Evolutionary conservation across 371 early-diverging fungal genomes (phyloP), one percentile per base, ranked within the genome.

Genomic region (Mortierella sp.): DNA sequence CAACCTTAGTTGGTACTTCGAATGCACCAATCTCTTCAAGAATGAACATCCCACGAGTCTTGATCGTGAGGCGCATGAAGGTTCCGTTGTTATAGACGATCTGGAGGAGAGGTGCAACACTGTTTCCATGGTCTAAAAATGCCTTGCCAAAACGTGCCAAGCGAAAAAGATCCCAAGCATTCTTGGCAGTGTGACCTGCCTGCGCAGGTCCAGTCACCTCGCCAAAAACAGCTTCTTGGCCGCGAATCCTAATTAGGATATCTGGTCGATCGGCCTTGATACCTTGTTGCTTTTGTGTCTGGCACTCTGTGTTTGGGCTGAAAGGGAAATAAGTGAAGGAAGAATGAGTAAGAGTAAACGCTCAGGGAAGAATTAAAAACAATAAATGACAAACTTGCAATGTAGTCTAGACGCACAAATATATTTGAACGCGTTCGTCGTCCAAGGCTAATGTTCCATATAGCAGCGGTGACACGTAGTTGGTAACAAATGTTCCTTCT

Each of bases 201-300:
- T 75, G 48, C 35, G 68, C 27, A 7, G n/a, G 51, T 5, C 75
- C 75, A 43, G 68, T 75, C 6, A 68, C 68, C 14, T 75, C 70
- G 18, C 68, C 68, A 43, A 68, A 75, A 43, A 70, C 4, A 41
- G 38, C 55, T 43, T 70, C 76, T 5, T 70, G 71, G 4, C 56
- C 71, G 8, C 71, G 70, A n/a, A 41, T n/a, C 76, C 29, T 71
- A 27, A 70, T 27, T 18, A 70, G 21, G 55, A 70, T 32, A 55
- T 76, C 76, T 27, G 76, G 56, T 32, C 76, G 70, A 29, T 70
- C 76, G n/a, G 71, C 55, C 41, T 70, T 70, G 43, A 76, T 70
- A 1, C 76, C 71, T 70, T 76, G 76, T 10, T 51, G 10, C 29
- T 70, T 76, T 55, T 70, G 76, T 5, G 44, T n/a, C 55, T 60